phyloP scores from a whole-genome alignment of 176 grass and related monocot genomes.

The Eleusine coracana region DNA sequence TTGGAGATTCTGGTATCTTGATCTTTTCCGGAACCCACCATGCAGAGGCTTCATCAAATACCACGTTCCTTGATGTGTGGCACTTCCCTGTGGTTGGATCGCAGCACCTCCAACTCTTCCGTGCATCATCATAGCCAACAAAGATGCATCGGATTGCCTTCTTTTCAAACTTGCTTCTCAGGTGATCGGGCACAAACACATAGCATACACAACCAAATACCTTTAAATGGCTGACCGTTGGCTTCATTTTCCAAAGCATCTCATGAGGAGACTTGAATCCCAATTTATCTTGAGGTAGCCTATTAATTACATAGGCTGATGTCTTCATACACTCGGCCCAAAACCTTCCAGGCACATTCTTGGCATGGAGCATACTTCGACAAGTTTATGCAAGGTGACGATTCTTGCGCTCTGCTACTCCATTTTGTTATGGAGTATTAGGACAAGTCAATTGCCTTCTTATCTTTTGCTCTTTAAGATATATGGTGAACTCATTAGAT shows the following conservation, averaged over 20 bases:
- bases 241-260: constrained; percentile 25
- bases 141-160: no score
- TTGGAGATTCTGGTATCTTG: background rate
- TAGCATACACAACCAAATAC: no score
- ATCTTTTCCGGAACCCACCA: no score
- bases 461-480: background rate
- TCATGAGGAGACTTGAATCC: constrained; percentile 28
- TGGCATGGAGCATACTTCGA: constrained; percentile 25
- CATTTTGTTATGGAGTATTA: constrained; percentile 37
- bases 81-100: no score
- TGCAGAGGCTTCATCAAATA: no score
- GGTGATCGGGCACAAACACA: no score
- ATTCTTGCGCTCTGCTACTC: constrained; percentile 20
- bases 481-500: constrained; percentile 21
- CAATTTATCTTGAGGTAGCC: background rate
- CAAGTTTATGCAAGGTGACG: background rate
- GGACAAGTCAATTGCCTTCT: constrained; percentile 10
- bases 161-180: no score
- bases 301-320: constrained; percentile 7
- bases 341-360: constrained; percentile 26
- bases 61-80: no score
- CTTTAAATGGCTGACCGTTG: no score
- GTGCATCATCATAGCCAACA: no score
- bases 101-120: no score
- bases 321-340: constrained; percentile 26